Conservation (phyloP, 257 asterid genomes). For the Solanum medicagineum region DNA sequence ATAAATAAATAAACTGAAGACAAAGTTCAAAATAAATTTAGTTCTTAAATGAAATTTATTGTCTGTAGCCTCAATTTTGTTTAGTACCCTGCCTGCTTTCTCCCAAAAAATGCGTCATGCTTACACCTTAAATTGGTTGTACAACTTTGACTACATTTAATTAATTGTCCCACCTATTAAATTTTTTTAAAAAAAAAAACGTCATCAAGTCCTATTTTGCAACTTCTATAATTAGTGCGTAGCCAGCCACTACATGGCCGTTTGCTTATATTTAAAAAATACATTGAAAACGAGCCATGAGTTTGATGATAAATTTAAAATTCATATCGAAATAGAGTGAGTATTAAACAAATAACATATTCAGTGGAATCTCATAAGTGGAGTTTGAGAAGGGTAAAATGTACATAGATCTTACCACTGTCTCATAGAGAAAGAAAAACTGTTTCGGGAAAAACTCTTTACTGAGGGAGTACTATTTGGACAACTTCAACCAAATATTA, state of each 20-base stretch:
- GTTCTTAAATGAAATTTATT: background rate
- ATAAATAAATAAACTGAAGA: background rate
- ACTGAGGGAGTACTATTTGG: background rate
- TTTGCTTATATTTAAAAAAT: too few species aligned
- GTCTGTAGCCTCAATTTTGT: background rate
- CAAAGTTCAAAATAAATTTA: background rate
- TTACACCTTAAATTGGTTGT: background rate
- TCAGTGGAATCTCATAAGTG: too few species aligned
- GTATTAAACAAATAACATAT: too few species aligned
- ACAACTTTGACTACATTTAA: background rate
- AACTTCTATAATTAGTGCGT: background rate
- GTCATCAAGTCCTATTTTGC: background rate
- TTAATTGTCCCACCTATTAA: background rate
- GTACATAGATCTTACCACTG: too few species aligned
- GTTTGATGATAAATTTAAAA: background rate
- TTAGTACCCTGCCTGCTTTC: background rate
- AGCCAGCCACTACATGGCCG: too few species aligned
- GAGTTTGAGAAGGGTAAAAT: too few species aligned
- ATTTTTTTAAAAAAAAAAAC: background rate
- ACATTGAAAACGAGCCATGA: background rate
- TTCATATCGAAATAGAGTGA: background rate
- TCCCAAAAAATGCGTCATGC: background rate
- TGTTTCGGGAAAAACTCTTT: too few species aligned
- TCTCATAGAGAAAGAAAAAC: fast-evolving
- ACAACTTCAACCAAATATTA: background rate